phyloP scores from a whole-genome alignment of 495 filamentous ascomycete species.

The Penicillium soppii region DNA sequence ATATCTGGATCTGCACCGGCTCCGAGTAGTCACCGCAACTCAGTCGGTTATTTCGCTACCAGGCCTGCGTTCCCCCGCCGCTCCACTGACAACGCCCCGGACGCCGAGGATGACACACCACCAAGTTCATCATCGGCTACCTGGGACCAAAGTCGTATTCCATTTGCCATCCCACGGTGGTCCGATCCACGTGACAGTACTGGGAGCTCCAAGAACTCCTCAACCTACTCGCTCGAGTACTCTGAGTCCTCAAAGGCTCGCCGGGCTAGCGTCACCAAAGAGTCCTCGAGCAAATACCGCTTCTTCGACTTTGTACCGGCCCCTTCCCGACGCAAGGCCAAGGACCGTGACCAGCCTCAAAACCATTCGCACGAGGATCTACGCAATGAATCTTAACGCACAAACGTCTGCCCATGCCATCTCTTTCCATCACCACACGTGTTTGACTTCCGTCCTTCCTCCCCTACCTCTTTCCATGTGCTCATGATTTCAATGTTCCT shows the following conservation, averaged over 20 bases:
- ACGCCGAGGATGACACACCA: constrained; percentile 47
- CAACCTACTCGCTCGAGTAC: constrained; percentile 46
- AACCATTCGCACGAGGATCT: constrained; percentile 40
- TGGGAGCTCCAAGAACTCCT: constrained; percentile 48
- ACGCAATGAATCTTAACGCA: constrained; percentile 35
- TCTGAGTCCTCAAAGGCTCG: constrained; percentile 41
- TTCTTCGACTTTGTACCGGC: constrained; percentile 49
- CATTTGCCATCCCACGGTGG: constrained; percentile 42
- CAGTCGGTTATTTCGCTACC: constrained; percentile 43
- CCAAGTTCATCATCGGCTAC: constrained; percentile 53
- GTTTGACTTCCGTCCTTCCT: constrained; percentile 10
- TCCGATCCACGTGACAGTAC: constrained; percentile 48
- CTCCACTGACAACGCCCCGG: constrained; percentile 40
- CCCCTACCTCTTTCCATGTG: constrained; percentile 21
- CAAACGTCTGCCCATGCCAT: constrained; percentile 1
- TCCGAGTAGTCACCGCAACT: constrained; percentile 39
- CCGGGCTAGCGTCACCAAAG: constrained; percentile 44
- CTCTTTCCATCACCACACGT: not conserved
- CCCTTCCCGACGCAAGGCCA: constrained; percentile 43
- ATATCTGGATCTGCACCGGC: constrained; percentile 36
- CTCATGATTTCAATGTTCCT: constrained; percentile 40
- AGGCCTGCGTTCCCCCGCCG: constrained; percentile 42
- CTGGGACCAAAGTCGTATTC: constrained; percentile 48
- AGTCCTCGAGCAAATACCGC: constrained; percentile 47
- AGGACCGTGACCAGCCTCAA: constrained; percentile 43